Percentiles rank a stretch among this genome's conserved stretches.
These are phyloP conservation scores for Cercospora janseana DNA, from an alignment of 2,329 filamentous ascomycete species.

Conservation along the genomic window DNA sequence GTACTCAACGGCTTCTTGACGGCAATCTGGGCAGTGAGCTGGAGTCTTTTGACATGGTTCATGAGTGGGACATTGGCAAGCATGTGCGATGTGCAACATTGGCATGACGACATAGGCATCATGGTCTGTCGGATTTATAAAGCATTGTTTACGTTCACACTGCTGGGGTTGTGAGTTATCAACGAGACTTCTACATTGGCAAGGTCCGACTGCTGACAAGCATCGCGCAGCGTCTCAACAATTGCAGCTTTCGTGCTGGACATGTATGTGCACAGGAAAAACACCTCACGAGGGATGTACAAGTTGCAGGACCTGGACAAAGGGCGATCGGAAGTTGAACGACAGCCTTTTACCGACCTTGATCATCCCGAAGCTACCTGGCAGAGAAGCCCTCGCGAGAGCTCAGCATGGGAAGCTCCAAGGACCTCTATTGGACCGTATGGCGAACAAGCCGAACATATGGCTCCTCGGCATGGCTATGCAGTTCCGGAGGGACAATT, in stretches of 20 bases:
- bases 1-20: constrained; percentile 50
- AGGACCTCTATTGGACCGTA: constrained; percentile 31
- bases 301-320: constrained; percentile 47
- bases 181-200: neutral
- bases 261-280: constrained; percentile 47
- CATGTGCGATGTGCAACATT: constrained; percentile 45
- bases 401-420: constrained; percentile 37
- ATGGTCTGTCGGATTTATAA: constrained; percentile 60
- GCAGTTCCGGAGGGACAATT: constrained; percentile 45
- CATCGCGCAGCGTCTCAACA: constrained; percentile 42
- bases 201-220: constrained; percentile 3
- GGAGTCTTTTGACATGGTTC: constrained; percentile 55
- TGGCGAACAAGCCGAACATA: constrained; percentile 26
- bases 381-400: constrained; percentile 24
- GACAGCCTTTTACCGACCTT: constrained; percentile 32
- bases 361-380: constrained; percentile 16
- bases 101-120: constrained; percentile 56
- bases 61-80: constrained; percentile 53
- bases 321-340: constrained; percentile 26
- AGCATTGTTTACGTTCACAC: constrained; percentile 56
- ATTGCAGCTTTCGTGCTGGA: constrained; percentile 52
- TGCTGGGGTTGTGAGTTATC: constrained; percentile 46
- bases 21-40: constrained; percentile 53
- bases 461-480: constrained; percentile 40
- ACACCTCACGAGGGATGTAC: constrained; percentile 50